Conservation (phyloP, 2,329 filamentous ascomycete species). For the Fusarium newnesense region DNA sequence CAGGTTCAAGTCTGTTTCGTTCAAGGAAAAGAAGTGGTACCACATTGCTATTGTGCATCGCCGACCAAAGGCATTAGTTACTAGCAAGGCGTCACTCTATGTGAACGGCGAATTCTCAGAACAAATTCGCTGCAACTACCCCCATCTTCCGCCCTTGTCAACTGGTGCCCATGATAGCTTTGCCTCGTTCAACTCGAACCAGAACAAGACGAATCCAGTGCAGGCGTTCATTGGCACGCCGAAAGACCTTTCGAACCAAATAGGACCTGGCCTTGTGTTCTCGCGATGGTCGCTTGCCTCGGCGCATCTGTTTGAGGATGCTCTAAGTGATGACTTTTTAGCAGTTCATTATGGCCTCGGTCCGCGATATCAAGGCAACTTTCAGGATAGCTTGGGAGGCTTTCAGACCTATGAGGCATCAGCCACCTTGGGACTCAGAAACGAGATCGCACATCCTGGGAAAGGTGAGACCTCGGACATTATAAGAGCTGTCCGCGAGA, state of each 20-base stretch:
- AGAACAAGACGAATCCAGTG: conserved; percentile 72
- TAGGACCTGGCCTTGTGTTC: conserved; percentile 77
- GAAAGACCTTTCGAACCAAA: conserved; percentile 80
- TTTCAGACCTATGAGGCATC: conserved; percentile 97
- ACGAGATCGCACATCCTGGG: conserved; percentile 88
- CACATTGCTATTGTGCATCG: conserved; percentile 91
- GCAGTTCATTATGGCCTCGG: conserved; percentile 92
- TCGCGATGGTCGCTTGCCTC: conserved; percentile 92
- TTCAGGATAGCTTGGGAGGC: conserved; percentile 93
- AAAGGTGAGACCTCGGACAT: conserved; percentile 95
- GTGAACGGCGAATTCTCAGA: conserved; percentile 95
- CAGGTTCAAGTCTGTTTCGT: conserved; percentile 85
- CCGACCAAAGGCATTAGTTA: conserved; percentile 76
- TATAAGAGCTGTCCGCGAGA: conserved; percentile 84
- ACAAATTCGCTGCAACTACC: conserved; percentile 90
- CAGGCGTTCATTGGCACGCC: conserved; percentile 96
- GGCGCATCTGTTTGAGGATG: conserved; percentile 88
- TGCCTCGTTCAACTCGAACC: conserved; percentile 71
- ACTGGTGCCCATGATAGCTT: conserved; percentile 74
- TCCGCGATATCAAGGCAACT: conserved; percentile 92
- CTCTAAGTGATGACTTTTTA: conserved; percentile 89
- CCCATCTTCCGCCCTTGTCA: conserved; percentile 74
- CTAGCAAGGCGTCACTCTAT: conserved; percentile 87
- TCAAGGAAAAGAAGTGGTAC: conserved; percentile 86
- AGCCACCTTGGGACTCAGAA: conserved; percentile 87